These are phyloP conservation scores for Knufia petricola DNA, from an alignment of 2,329 filamentous ascomycete genomes.

Conservation along the genomic window DNA sequence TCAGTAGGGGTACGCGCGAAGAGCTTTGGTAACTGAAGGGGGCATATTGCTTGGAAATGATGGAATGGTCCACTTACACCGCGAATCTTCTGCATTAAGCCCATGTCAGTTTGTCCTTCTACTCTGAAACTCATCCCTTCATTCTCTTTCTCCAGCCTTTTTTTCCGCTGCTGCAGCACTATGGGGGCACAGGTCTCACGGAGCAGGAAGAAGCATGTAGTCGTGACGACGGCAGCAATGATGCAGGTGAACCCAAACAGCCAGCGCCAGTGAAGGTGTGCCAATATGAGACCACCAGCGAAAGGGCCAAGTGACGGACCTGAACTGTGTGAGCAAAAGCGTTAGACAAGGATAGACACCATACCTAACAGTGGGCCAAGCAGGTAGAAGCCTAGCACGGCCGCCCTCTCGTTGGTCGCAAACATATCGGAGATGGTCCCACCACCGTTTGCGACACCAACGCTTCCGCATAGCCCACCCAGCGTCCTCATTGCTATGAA, in stretches of 20 bases:
- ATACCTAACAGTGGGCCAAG: conserved; percentile 6
- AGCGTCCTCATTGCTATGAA: conserved; percentile 26
- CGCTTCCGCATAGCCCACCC: conserved; percentile 24
- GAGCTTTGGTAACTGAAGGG: no score
- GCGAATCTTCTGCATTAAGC: not conserved
- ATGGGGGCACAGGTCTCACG: conserved; percentile 53
- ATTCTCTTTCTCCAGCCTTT: conserved; percentile 36
- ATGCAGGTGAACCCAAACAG: conserved; percentile 35
- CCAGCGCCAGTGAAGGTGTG: conserved; percentile 39
- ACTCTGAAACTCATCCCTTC: not conserved
- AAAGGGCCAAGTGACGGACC: conserved; percentile 17
- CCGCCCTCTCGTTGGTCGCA: conserved; percentile 8
- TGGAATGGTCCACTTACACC: not conserved
- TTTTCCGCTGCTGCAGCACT: conserved; percentile 46
- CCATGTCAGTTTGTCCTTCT: not conserved
- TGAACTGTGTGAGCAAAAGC: not conserved
- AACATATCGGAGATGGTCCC: conserved; percentile 13
- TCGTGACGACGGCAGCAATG: conserved; percentile 40
- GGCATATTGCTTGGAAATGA: not conserved
- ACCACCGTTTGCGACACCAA: conserved; percentile 12
- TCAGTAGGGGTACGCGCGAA: no score
- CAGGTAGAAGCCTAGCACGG: conserved; percentile 11
- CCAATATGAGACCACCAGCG: conserved; percentile 39
- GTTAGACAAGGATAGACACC: not conserved
- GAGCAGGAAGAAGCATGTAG: conserved; percentile 48